A percentile compares a stretch with the other conserved stretches of the same genome.
Evolutionary conservation across 345 rosid genomes (phyloP).

Genomic region (Melastoma malabathricum): DNA sequence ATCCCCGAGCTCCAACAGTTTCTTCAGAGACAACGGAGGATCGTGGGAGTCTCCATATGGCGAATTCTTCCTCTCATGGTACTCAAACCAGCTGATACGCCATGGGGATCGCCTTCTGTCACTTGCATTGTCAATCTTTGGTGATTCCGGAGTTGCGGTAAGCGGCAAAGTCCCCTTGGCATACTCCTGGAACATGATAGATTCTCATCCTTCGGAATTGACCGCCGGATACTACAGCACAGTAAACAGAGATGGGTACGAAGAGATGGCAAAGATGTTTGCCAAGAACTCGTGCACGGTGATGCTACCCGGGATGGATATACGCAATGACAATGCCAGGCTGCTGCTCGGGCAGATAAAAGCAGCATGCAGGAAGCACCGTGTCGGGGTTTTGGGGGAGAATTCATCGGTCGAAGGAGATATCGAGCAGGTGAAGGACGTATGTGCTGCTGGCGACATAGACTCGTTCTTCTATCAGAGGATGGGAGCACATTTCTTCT

Average conservation of each 20-base stretch:
- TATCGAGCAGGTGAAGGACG: conserved; percentile 55
- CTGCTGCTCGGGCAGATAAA: conserved; percentile 41
- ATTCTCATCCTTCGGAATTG: conserved; percentile 59
- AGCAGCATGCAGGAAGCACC: conserved; percentile 45
- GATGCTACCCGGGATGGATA: conserved; percentile 80
- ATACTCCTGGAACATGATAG: conserved; percentile 62
- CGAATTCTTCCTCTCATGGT: conserved; percentile 84
- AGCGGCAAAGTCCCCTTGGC: conserved; percentile 59
- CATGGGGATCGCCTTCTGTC: conserved; percentile 67
- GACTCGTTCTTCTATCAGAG: conserved; percentile 71
- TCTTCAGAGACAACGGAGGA: conserved; percentile 66
- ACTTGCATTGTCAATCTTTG: conserved; percentile 42
- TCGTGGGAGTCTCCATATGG: conserved; percentile 86
- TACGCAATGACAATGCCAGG: conserved; percentile 64
- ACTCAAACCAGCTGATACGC: conserved; percentile 46
- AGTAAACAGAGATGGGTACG: conserved; percentile 46
- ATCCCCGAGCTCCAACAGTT: conserved; percentile 27
- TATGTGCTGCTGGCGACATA: conserved; percentile 20
- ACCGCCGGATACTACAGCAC: conserved; percentile 74
- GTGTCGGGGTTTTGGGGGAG: conserved; percentile 63
- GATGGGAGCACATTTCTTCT: conserved; percentile 95
- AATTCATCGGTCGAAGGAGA: conserved; percentile 41
- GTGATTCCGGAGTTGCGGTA: conserved; percentile 19
- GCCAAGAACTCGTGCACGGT: conserved; percentile 67
- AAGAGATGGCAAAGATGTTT: conserved; percentile 42